These are phyloP conservation scores for Rhizomucor pusillus DNA, from an alignment of 371 early-diverging fungal species.

Conservation along the genomic window DNA sequence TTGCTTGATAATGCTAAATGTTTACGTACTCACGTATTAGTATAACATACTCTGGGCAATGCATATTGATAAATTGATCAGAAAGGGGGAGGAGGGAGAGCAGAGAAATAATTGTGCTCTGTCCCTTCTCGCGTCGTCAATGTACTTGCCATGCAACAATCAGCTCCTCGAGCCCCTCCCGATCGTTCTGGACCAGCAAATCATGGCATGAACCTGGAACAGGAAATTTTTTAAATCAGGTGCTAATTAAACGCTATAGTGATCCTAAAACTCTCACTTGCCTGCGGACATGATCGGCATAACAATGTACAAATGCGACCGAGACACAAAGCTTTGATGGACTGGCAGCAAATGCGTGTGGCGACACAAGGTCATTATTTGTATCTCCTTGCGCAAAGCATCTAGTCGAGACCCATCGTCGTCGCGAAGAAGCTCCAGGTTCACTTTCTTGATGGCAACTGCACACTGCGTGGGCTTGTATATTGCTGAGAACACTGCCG, in stretches of 20 bases:
- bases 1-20: constrained; percentile 72
- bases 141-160: constrained; percentile 30
- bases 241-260: too few relatives aligned
- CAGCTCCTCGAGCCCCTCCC: constrained; percentile 32
- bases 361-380: constrained; percentile 70
- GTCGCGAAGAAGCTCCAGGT: constrained; percentile 27
- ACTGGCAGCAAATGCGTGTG: constrained; percentile 68
- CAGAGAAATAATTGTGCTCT: too few relatives aligned
- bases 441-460: constrained; percentile 42
- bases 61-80: too few relatives aligned
- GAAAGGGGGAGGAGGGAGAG: too few relatives aligned
- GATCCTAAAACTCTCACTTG: constrained; percentile 3
- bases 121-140: too few relatives aligned
- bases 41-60: too few relatives aligned
- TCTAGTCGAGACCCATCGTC: constrained; percentile 29
- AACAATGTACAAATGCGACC: constrained; percentile 59
- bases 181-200: constrained; percentile 20
- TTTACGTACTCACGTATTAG: neutral
- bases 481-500: constrained; percentile 36
- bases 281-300: constrained; percentile 70
- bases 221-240: neutral
- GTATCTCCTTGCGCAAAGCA: constrained; percentile 56
- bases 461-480: constrained; percentile 26
- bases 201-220: constrained; percentile 42
- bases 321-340: constrained; percentile 63